A percentile compares a stretch with the other conserved stretches of the same genome.
phyloP scores from a whole-genome alignment of 2,329 filamentous ascomycete genomes.

The Colletotrichum lini region DNA sequence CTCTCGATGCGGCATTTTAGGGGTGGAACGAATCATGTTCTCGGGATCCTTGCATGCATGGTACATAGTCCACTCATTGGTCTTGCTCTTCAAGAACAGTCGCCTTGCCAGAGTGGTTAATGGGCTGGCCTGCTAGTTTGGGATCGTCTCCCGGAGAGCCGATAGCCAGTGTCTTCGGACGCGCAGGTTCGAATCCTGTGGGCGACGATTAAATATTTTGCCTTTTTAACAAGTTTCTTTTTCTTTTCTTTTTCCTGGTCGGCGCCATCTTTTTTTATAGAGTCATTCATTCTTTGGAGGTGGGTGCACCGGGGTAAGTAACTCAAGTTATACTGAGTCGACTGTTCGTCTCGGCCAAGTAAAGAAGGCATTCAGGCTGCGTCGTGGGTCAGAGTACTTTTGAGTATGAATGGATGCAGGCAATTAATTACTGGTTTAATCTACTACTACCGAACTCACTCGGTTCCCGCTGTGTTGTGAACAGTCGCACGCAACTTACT shows the following conservation, averaged over 20 bases:
- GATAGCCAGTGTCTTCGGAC: constrained; percentile 41
- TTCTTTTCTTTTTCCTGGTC: too few species aligned
- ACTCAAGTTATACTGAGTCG: not conserved
- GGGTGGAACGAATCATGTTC: not conserved
- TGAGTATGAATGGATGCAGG: too few species aligned
- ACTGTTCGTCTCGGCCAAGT: too few species aligned
- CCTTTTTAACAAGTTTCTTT: not conserved
- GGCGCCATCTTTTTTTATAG: too few species aligned
- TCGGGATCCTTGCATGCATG: accelerated
- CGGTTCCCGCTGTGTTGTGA: too few species aligned
- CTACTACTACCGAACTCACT: too few species aligned
- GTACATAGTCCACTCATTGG: accelerated
- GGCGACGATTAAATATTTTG: constrained; percentile 17
- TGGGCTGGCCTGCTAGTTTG: constrained; percentile 41
- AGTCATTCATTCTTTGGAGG: too few species aligned
- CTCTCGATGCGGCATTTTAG: not conserved
- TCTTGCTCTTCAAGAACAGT: accelerated
- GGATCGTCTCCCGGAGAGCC: constrained; percentile 4
- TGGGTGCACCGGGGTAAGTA: too few species aligned
- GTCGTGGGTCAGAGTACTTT: too few species aligned
- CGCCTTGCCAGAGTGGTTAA: constrained; percentile 43
- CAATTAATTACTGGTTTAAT: too few species aligned
- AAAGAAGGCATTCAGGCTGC: too few species aligned
- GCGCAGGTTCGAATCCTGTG: constrained; percentile 43
- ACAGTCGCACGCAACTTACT: too few species aligned